These are phyloP conservation scores for Panaeolus cyanescens DNA, from an alignment of 768 basidiomycete species.

Conservation along the genomic window DNA sequence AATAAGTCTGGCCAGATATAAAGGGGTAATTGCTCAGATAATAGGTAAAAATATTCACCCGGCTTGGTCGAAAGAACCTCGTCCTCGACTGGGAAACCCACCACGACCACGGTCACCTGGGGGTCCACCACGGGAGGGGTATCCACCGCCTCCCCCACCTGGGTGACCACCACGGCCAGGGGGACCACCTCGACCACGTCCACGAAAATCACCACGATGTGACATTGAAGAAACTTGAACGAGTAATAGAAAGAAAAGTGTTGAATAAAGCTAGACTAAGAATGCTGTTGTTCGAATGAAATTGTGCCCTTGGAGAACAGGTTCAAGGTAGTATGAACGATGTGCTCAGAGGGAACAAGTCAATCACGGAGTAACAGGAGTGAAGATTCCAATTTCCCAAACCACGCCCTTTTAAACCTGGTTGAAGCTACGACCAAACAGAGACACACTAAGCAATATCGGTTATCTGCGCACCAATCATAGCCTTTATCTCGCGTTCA, in stretches of 20 bases:
- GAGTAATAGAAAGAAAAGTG: conserved; percentile 4
- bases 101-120: conserved; percentile 35
- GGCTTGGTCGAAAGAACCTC: conserved; percentile 34
- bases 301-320: conserved; percentile 27
- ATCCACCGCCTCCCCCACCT: conserved; percentile 27
- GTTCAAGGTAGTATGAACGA: conserved; percentile 24
- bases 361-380: not conserved
- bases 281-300: conserved; percentile 11
- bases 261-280: conserved; percentile 5
- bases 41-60: conserved; percentile 32
- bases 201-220: conserved; percentile 36
- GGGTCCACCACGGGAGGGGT: conserved; percentile 32
- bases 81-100: conserved; percentile 29
- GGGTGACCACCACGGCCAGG: conserved; percentile 24
- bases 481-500: not conserved
- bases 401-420: not conserved
- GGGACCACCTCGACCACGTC: conserved; percentile 39
- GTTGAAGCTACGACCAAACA: not conserved
- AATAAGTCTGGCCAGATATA: conserved; percentile 2
- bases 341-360: conserved; percentile 14
- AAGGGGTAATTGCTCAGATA: not conserved
- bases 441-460: not conserved
- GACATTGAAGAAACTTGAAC: conserved; percentile 21
- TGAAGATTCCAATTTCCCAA: not conserved
- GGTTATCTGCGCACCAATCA: not conserved